A percentile compares a stretch with the other conserved stretches of the same genome.
phyloP scores from a whole-genome alignment of 768 basidiomycete species.

The Boletus eberwhitei region DNA sequence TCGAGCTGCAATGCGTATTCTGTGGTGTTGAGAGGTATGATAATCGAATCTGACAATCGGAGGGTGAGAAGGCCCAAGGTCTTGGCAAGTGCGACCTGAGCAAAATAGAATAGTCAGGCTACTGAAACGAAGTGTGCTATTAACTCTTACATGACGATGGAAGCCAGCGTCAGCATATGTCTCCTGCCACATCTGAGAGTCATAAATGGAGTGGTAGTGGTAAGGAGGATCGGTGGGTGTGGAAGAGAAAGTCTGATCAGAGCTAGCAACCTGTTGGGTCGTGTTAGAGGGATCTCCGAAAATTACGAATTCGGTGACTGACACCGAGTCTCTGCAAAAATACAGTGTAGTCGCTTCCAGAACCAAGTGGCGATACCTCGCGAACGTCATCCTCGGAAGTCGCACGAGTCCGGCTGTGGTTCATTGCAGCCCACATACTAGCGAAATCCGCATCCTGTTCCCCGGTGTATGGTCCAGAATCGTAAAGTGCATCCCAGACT shows the following conservation, averaged over 20 bases:
- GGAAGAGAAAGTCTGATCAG: slow-evolving; percentile 27
- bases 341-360: slow-evolving; percentile 86
- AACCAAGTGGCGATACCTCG: slow-evolving; percentile 61
- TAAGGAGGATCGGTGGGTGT: slow-evolving; percentile 55
- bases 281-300: background rate
- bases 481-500: slow-evolving; percentile 57
- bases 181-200: slow-evolving; percentile 69
- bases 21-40: slow-evolving; percentile 73
- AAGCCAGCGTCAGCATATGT: slow-evolving; percentile 74
- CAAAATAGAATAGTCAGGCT: background rate
- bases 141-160: slow-evolving; percentile 55
- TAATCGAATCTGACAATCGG: slow-evolving; percentile 54
- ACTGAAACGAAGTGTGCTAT: background rate
- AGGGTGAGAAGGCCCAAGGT: slow-evolving; percentile 59
- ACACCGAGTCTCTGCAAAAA: slow-evolving; percentile 81
- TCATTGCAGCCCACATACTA: slow-evolving; percentile 36
- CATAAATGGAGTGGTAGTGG: slow-evolving; percentile 75
- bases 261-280: slow-evolving; percentile 31
- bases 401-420: slow-evolving; percentile 18
- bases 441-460: slow-evolving; percentile 43
- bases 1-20: slow-evolving; percentile 65
- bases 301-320: slow-evolving; percentile 18
- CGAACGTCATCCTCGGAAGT: slow-evolving; percentile 32
- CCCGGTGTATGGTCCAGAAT: slow-evolving; percentile 49
- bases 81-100: slow-evolving; percentile 61